A percentile compares a stretch with the other conserved stretches of the same genome.
phyloP scores from a whole-genome alignment of 1,284 basidiomycete species.

The Malassezia dermatis region DNA sequence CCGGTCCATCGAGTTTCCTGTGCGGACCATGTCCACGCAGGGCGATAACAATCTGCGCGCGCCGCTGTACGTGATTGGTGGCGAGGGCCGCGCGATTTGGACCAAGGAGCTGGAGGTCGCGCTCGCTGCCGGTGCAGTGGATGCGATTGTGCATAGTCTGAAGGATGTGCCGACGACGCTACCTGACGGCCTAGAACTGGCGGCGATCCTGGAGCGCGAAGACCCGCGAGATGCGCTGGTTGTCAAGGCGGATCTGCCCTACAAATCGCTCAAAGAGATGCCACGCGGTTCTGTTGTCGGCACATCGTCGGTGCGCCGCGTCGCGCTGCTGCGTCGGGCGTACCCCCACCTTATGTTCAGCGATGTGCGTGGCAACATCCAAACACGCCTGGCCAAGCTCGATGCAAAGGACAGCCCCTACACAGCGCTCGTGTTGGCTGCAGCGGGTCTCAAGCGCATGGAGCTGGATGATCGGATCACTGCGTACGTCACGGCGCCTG shows the following conservation, averaged over 20 bases:
- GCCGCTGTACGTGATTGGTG: slow-evolving; percentile 53
- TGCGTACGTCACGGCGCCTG: slow-evolving; percentile 60
- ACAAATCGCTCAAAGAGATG: slow-evolving; percentile 65
- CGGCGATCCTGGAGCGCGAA: slow-evolving; percentile 74
- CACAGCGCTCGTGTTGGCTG: slow-evolving; percentile 81
- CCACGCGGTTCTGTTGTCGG: slow-evolving; percentile 82
- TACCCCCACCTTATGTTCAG: slow-evolving; percentile 72
- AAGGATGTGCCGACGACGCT: slow-evolving; percentile 89
- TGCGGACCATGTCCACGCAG: slow-evolving; percentile 76
- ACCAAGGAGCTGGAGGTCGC: slow-evolving; percentile 87
- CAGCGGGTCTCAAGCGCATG: slow-evolving; percentile 79
- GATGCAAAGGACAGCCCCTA: slow-evolving; percentile 75
- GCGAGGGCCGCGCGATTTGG: slow-evolving; percentile 68
- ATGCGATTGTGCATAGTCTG: slow-evolving; percentile 83
- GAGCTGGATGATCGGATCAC: slow-evolving; percentile 66
- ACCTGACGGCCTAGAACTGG: slow-evolving; percentile 73
- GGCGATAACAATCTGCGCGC: slow-evolving; percentile 80
- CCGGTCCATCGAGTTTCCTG: slow-evolving; percentile 35
- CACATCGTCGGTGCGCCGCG: slow-evolving; percentile 81
- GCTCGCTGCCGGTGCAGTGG: slow-evolving; percentile 62
- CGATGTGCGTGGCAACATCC: slow-evolving; percentile 58
- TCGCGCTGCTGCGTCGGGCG: slow-evolving; percentile 74
- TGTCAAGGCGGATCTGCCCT: slow-evolving; percentile 65
- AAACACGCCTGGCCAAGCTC: slow-evolving; percentile 77
- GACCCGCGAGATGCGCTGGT: slow-evolving; percentile 82